Evolutionary conservation across 768 basidiomycete genomes (phyloP).

Genomic region (Lyophyllum decastes): DNA sequence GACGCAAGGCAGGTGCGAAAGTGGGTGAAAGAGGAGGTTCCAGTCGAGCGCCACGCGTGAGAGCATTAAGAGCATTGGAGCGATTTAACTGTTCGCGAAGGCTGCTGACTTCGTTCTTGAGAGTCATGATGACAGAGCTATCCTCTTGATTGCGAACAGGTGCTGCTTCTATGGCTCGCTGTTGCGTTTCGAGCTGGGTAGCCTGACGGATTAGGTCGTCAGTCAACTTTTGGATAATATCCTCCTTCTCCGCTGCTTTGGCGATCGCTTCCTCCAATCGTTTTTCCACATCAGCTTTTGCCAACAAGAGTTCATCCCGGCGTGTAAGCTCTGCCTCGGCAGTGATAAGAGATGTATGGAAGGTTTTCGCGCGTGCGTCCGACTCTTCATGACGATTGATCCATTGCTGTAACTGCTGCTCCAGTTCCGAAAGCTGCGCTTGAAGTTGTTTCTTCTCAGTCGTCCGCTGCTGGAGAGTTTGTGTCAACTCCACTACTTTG

Average conservation of each 20-base stretch:
- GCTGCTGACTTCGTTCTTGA: constrained; percentile 90
- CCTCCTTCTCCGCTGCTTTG: constrained; percentile 82
- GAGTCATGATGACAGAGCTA: constrained; percentile 78
- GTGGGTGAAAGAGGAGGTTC: constrained; percentile 84
- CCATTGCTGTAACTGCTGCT: constrained; percentile 87
- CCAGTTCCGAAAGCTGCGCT: constrained; percentile 71
- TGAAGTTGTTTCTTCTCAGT: constrained; percentile 89
- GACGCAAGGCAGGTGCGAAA: constrained; percentile 77
- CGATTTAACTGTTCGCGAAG: constrained; percentile 96
- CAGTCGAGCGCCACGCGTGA: constrained; percentile 71
- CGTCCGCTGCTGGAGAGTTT: constrained; percentile 86
- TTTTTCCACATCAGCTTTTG: constrained; percentile 80
- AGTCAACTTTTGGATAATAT: constrained; percentile 76
- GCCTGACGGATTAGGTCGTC: constrained; percentile 77
- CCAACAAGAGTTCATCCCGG: constrained; percentile 70
- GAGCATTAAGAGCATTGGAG: constrained; percentile 86
- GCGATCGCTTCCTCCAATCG: constrained; percentile 76
- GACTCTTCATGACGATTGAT: constrained; percentile 86
- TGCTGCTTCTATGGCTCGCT: constrained; percentile 64
- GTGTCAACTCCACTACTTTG: constrained; percentile 98
- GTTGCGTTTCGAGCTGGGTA: constrained; percentile 73
- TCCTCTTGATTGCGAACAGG: constrained; percentile 79
- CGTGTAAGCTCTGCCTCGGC: constrained; percentile 72
- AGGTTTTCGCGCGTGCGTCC: constrained; percentile 70
- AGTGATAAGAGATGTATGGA: constrained; percentile 67